phyloP scores from a whole-genome alignment of 73 alveolate species.

The Stentor roeselii region DNA sequence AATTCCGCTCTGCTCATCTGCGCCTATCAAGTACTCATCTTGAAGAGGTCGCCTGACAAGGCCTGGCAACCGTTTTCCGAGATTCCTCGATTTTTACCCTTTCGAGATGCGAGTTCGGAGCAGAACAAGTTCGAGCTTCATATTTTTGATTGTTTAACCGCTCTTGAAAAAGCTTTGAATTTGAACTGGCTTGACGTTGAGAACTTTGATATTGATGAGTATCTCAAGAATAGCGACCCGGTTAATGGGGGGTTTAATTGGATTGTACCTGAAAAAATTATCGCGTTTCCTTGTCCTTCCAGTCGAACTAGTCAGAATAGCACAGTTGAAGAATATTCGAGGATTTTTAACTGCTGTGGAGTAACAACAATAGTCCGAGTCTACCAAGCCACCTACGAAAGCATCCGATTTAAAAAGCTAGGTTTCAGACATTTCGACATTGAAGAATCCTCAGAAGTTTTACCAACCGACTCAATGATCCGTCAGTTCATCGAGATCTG shows the following conservation, averaged over 20 bases:
- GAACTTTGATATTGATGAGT: slow-evolving; percentile 44
- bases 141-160: slow-evolving; percentile 62
- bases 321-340: slow-evolving; percentile 89
- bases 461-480: slow-evolving; percentile 86
- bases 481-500: slow-evolving; percentile 74
- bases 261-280: slow-evolving; percentile 53
- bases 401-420: slow-evolving; percentile 49
- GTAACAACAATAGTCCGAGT: slow-evolving; percentile 80
- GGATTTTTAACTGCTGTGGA: slow-evolving; percentile 77
- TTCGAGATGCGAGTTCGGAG: slow-evolving; percentile 50
- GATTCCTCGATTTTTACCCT: slow-evolving; percentile 36
- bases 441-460: slow-evolving; percentile 85
- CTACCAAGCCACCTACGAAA: slow-evolving; percentile 73
- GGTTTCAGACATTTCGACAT: slow-evolving; percentile 82
- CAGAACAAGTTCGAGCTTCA: slow-evolving; percentile 37
- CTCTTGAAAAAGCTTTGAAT: slow-evolving; percentile 56
- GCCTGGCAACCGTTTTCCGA: slow-evolving; percentile 35
- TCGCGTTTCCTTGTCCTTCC: slow-evolving; percentile 39
- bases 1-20: slow-evolving; percentile 65
- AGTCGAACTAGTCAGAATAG: slow-evolving; percentile 40
- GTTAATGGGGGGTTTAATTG: slow-evolving; percentile 58
- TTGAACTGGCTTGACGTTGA: slow-evolving; percentile 58
- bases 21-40: slow-evolving; percentile 60
- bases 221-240: slow-evolving; percentile 37
- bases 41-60: slow-evolving; percentile 60